Conservation (phyloP, 768 basidiomycete genomes). For the Mrakia blollopis region DNA sequence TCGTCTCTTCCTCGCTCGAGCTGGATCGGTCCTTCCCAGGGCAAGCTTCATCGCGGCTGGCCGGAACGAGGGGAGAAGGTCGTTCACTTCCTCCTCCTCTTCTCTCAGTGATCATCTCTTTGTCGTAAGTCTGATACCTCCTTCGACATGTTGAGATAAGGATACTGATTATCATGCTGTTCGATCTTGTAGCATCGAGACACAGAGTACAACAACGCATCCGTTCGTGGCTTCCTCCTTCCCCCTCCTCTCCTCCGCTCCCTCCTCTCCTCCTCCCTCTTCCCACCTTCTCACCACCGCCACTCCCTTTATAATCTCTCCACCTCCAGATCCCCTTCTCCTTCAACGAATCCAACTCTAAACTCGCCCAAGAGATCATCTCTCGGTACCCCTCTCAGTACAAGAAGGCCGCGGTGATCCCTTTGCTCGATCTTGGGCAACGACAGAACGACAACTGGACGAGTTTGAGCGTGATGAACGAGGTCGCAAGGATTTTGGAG, state of each 20-base stretch:
- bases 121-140: constrained; percentile 5
- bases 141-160: background rate
- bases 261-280: constrained; percentile 14
- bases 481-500: constrained; percentile 84
- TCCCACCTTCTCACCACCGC: constrained; percentile 10
- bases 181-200: constrained; percentile 73
- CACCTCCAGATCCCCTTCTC: constrained; percentile 74
- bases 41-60: background rate
- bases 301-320: background rate
- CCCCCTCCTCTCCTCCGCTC: constrained; percentile 1
- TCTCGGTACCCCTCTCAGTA: constrained; percentile 92
- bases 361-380: constrained; percentile 82
- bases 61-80: constrained; percentile 6
- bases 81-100: background rate
- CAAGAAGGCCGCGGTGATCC: constrained; percentile 97
- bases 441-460: constrained; percentile 99
- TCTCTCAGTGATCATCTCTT: constrained; percentile 25
- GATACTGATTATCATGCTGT: background rate
- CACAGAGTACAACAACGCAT: constrained; percentile 88
- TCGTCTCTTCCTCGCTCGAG: background rate
- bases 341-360: constrained; percentile 73
- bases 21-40: background rate
- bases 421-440: constrained; percentile 91
- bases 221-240: constrained; percentile 51
- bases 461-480: constrained; percentile 98